Evolutionary conservation across 2,329 filamentous ascomycete genomes (phyloP).

Genomic region (Macrophomina phaseolina): DNA sequence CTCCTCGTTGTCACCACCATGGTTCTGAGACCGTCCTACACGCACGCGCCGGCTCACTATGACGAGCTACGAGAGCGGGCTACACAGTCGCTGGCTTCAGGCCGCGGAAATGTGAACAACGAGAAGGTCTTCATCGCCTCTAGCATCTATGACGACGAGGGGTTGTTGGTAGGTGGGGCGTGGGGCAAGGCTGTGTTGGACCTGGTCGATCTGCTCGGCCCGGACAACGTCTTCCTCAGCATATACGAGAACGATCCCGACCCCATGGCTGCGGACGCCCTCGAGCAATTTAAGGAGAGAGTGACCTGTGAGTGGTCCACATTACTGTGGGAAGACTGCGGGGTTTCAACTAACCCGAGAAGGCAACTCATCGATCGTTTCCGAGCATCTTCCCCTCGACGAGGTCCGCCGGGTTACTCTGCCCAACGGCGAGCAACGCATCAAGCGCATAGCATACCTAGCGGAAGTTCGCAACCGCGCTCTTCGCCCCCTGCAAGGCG

Average conservation of each 20-base stretch:
- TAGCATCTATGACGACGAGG: constrained; percentile 70
- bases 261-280: constrained; percentile 58
- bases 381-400: constrained; percentile 63
- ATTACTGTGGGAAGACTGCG: not conserved
- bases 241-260: constrained; percentile 77
- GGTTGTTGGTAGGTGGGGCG: constrained; percentile 63
- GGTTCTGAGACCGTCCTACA: constrained; percentile 63
- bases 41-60: constrained; percentile 60
- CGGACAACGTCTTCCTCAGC: constrained; percentile 71
- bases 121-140: constrained; percentile 78
- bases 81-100: constrained; percentile 35
- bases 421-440: constrained; percentile 65
- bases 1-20: constrained; percentile 51
- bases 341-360: not conserved
- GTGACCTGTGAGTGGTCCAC: constrained; percentile 48
- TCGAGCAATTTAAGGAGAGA: constrained; percentile 59
- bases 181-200: constrained; percentile 69
- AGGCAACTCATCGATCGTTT: constrained; percentile 60
- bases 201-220: constrained; percentile 69
- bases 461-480: constrained; percentile 76
- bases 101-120: constrained; percentile 58
- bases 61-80: constrained; percentile 46
- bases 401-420: constrained; percentile 65
- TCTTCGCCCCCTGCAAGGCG: constrained; percentile 64
- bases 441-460: constrained; percentile 76